A percentile compares a stretch with the other conserved stretches of the same genome.
These are phyloP conservation scores for Elongisporangium prolatum DNA, from an alignment of 352 stramenopile genomes.

Conservation along the genomic window DNA sequence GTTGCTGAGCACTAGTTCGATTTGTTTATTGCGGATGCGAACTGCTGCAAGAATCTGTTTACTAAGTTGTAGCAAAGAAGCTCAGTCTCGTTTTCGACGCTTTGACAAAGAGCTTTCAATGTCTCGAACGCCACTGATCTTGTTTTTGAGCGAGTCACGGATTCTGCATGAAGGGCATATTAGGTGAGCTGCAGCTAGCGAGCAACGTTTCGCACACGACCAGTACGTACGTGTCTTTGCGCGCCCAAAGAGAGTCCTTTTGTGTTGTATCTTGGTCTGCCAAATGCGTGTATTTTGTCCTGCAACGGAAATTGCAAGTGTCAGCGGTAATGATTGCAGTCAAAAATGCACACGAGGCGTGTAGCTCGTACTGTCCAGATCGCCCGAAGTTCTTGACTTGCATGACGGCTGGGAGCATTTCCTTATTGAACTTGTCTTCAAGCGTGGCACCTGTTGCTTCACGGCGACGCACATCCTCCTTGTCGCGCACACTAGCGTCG, in stretches of 20 bases:
- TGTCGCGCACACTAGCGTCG: constrained; percentile 85
- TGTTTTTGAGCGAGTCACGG: constrained; percentile 74
- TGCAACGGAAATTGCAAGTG: constrained; percentile 14
- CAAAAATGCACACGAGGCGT: not conserved
- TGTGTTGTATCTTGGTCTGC: constrained; percentile 95
- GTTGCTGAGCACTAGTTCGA: not conserved
- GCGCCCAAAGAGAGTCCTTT: constrained; percentile 74
- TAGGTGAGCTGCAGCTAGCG: not conserved
- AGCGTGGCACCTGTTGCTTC: constrained; percentile 88
- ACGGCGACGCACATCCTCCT: constrained; percentile 89
- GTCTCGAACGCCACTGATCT: constrained; percentile 69
- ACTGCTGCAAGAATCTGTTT: not conserved
- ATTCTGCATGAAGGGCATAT: constrained; percentile 26
- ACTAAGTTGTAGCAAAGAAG: not conserved
- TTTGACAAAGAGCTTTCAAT: constrained; percentile 43
- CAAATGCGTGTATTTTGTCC: constrained; percentile 98
- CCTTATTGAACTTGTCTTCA: constrained; percentile 93
- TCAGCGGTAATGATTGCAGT: constrained; percentile 6
- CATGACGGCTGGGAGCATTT: constrained; percentile 94
- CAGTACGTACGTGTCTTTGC: constrained; percentile 48
- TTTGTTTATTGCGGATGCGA: too few relatives aligned
- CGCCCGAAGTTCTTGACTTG: constrained; percentile 99
- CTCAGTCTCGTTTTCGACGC: constrained; percentile 64
- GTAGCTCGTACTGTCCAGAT: constrained; percentile 71
- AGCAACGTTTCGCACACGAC: not conserved